phyloP scores from a whole-genome alignment of 2,329 filamentous ascomycete genomes.

The Lachnellula suecica region DNA sequence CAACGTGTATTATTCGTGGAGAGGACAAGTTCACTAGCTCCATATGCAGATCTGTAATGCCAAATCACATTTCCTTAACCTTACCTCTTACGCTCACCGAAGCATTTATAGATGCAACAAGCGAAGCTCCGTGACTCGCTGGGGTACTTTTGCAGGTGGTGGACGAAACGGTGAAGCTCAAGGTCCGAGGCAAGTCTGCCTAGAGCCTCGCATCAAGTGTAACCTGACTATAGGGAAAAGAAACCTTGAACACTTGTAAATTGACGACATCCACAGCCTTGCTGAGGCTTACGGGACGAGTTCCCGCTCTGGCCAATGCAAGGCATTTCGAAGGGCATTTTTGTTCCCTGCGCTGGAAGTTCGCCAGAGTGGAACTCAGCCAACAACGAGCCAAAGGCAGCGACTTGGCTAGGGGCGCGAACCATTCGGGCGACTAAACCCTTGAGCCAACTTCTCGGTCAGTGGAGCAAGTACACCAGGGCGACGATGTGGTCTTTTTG shows the following conservation, averaged over 20 bases:
- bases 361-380: background rate
- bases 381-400: background rate
- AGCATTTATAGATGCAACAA: background rate
- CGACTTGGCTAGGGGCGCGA: background rate
- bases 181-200: background rate
- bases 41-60: conserved; percentile 1
- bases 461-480: background rate
- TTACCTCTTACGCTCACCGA: conserved; percentile 1
- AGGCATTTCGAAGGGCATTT: background rate
- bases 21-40: background rate
- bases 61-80: background rate
- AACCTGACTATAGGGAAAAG: background rate
- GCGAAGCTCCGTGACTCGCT: conserved; percentile 3
- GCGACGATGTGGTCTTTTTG: background rate
- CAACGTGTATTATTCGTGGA: conserved; percentile 4
- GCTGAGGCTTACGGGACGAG: background rate
- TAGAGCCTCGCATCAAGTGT: conserved; percentile 4
- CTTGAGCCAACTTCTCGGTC: background rate
- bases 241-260: background rate
- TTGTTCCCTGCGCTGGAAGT: background rate
- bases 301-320: background rate
- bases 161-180: background rate
- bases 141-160: background rate
- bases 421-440: background rate
- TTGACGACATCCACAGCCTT: conserved; percentile 2